Percentiles rank a stretch among this genome's conserved stretches.
Conservation (phyloP, 805 yeast species). For the Candida piceae region DNA sequence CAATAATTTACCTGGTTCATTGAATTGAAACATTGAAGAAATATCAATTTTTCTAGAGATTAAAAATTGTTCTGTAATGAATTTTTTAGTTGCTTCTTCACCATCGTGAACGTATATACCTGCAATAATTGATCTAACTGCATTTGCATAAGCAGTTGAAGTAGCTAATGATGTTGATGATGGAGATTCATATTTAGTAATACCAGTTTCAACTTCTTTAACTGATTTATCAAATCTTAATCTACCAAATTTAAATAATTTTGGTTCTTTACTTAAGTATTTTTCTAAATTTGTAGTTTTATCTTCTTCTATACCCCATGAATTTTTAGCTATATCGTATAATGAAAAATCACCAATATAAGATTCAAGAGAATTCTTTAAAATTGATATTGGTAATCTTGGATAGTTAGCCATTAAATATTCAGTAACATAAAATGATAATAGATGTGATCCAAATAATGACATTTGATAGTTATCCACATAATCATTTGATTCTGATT, state of each 20-base stretch:
- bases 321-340: conserved; percentile 53
- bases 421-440: conserved; percentile 73
- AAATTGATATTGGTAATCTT: conserved; percentile 76
- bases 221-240: conserved; percentile 41
- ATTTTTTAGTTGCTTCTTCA: conserved; percentile 55
- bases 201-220: conserved; percentile 48
- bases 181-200: conserved; percentile 37
- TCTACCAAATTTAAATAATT: conserved; percentile 64
- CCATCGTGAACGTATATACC: conserved; percentile 76
- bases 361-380: conserved; percentile 71
- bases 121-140: conserved; percentile 79
- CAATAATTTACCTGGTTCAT: conserved; percentile 81
- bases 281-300: conserved; percentile 56
- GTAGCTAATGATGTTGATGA: conserved; percentile 19
- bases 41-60: conserved; percentile 80
- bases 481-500: conserved; percentile 33
- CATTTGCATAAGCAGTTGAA: conserved; percentile 50
- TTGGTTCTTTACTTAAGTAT: conserved; percentile 63
- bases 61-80: conserved; percentile 62
- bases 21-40: conserved; percentile 69
- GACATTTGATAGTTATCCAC: conserved; percentile 76
- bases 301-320: conserved; percentile 90
- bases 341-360: conserved; percentile 66
- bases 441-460: conserved; percentile 73
- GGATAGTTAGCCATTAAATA: conserved; percentile 75